These are phyloP conservation scores for Podaxis carcinomalis DNA, from an alignment of 768 basidiomycete genomes.

Conservation along the genomic window DNA sequence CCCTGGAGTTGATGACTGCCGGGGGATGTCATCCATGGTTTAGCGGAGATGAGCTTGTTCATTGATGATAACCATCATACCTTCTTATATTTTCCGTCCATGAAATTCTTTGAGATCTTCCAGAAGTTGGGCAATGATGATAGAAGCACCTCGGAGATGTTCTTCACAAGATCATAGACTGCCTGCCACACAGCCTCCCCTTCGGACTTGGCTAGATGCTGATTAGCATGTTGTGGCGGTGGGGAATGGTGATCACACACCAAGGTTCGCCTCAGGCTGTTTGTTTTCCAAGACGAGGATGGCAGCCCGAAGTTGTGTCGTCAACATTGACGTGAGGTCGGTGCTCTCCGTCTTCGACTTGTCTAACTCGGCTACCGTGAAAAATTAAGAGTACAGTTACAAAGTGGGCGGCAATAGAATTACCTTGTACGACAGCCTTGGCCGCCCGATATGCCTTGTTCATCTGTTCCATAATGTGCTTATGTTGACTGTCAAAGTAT, in stretches of 20 bases:
- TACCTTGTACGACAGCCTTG: conserved; percentile 50
- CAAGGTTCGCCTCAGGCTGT: conserved; percentile 55
- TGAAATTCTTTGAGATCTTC: conserved; percentile 85
- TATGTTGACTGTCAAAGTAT: conserved; percentile 92
- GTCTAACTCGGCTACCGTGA: conserved; percentile 41
- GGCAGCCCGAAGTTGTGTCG: conserved; percentile 56
- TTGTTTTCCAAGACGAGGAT: conserved; percentile 59
- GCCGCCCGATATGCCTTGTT: conserved; percentile 53
- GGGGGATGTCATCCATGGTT: conserved; percentile 7
- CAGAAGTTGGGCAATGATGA: conserved; percentile 90
- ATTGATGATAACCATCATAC: conserved; percentile 33
- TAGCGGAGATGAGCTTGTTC: not conserved
- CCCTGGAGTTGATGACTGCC: conserved; percentile 29
- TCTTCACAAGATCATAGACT: conserved; percentile 75
- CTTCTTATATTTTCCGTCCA: conserved; percentile 92
- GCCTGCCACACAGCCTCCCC: conserved; percentile 82
- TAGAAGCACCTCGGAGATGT: conserved; percentile 80
- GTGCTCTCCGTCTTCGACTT: conserved; percentile 30
- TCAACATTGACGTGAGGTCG: conserved; percentile 38
- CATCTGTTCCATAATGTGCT: conserved; percentile 78
- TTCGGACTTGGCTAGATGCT: conserved; percentile 53
- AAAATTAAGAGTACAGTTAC: conserved; percentile 12
- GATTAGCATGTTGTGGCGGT: not conserved
- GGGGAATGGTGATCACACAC: conserved; percentile 32
- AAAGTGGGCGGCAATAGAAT: conserved; percentile 7